These are phyloP conservation scores for Penstemon davidsonii DNA, from an alignment of 257 asterid species.

Conservation along the genomic window DNA sequence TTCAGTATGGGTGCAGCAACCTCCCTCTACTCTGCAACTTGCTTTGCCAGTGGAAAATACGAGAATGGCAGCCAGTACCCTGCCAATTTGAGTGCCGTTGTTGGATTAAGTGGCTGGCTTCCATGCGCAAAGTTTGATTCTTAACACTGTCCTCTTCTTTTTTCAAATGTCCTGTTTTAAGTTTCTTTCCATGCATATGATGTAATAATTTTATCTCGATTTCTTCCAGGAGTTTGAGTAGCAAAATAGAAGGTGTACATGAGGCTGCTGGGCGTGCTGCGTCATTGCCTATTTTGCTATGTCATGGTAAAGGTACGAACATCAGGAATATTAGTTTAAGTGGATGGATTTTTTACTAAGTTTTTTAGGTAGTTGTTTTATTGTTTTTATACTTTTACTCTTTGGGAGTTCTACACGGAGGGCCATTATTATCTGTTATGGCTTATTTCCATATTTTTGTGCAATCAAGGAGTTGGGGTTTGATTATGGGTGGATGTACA, in stretches of 20 bases:
- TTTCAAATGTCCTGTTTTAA: background rate
- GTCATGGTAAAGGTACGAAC: conserved; percentile 78
- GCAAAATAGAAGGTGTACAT: conserved; percentile 50
- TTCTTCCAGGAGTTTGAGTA: conserved; percentile 50
- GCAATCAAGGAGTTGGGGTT: background rate
- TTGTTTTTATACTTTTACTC: background rate
- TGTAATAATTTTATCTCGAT: background rate
- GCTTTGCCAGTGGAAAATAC: conserved; percentile 63
- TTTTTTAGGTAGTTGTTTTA: background rate
- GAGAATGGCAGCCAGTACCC: conserved; percentile 66
- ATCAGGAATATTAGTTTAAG: background rate
- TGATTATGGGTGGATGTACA: too few relatives aligned
- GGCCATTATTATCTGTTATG: background rate
- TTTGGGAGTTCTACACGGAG: background rate
- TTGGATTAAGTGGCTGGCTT: conserved; percentile 96
- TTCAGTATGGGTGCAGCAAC: conserved; percentile 96
- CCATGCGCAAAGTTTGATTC: conserved; percentile 76
- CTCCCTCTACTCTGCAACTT: conserved; percentile 75
- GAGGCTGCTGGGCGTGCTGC: conserved; percentile 73
- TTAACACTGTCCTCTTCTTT: conserved; percentile 16
- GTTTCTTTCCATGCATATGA: conserved; percentile 15
- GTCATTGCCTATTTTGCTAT: conserved; percentile 74
- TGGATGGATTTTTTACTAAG: background rate
- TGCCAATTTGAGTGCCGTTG: conserved; percentile 63
- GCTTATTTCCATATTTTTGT: background rate